Evolutionary conservation across 2,329 filamentous ascomycete genomes (phyloP).

Genomic region (Oidium heveae): DNA sequence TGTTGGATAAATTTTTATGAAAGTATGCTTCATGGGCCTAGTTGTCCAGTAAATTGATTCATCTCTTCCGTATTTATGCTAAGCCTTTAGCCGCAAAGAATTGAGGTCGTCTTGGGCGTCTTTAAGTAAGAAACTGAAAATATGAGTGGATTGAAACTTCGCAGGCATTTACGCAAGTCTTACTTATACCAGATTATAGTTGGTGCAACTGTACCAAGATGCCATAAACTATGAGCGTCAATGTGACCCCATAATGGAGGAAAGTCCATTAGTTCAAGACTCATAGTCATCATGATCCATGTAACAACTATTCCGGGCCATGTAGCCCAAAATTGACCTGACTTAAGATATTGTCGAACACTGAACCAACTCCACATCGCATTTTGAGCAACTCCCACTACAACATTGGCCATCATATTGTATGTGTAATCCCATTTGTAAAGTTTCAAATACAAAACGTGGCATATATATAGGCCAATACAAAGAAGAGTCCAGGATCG

Average conservation of each 20-base stretch:
- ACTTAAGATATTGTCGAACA: constrained; percentile 43
- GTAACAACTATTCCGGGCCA: constrained; percentile 82
- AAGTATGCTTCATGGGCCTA: too few relatives aligned
- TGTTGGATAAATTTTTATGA: too few relatives aligned
- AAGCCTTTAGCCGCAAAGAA: constrained; percentile 46
- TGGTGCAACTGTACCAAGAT: constrained; percentile 73
- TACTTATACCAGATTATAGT: constrained; percentile 88
- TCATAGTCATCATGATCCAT: constrained; percentile 85
- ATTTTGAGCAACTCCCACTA: constrained; percentile 56
- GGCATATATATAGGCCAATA: constrained; percentile 40
- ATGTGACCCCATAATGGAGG: constrained; percentile 58
- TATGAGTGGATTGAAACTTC: constrained; percentile 1
- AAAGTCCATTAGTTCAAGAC: constrained; percentile 85
- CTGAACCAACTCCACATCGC: constrained; percentile 70
- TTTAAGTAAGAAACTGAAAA: constrained; percentile 52
- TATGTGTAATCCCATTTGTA: constrained; percentile 90
- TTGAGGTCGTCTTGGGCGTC: constrained; percentile 67
- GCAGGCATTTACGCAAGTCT: constrained; percentile 15
- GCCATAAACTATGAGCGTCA: constrained; percentile 91
- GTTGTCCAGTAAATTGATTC: too few relatives aligned
- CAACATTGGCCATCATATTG: constrained; percentile 91
- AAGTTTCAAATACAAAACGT: constrained; percentile 64
- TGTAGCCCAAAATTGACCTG: constrained; percentile 52
- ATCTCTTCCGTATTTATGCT: background rate
- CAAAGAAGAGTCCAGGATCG: constrained; percentile 57